A percentile compares a stretch with the other conserved stretches of the same genome.
Evolutionary conservation across 441 rosid species (phyloP).

Genomic region (Lepidium campestre): DNA sequence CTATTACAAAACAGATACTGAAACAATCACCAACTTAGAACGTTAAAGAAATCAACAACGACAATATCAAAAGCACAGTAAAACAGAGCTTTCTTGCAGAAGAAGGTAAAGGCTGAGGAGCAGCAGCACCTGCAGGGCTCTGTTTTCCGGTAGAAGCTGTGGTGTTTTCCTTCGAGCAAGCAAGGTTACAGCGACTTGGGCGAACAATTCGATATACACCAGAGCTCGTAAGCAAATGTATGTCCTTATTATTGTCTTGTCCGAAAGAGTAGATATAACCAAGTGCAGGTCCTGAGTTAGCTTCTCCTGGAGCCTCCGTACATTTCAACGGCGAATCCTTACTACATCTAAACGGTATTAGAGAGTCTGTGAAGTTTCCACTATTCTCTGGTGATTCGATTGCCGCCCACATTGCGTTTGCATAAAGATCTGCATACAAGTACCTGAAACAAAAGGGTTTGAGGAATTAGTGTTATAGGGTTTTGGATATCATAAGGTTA

Average conservation of each 20-base stretch:
- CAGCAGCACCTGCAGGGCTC: slow-evolving; percentile 21
- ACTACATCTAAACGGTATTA: slow-evolving; percentile 65
- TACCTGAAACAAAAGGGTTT: slow-evolving; percentile 31
- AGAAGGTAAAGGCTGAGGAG: slow-evolving; percentile 41
- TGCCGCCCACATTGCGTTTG: slow-evolving; percentile 45
- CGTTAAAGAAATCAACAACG: slow-evolving; percentile 12
- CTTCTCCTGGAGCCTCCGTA: slow-evolving; percentile 47
- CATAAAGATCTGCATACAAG: slow-evolving; percentile 46
- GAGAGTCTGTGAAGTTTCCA: slow-evolving; percentile 60
- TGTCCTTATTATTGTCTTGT: slow-evolving; percentile 71
- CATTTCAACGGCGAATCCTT: slow-evolving; percentile 68
- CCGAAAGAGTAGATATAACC: slow-evolving; percentile 84
- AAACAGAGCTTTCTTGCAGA: slow-evolving; percentile 29
- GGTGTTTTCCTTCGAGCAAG: slow-evolving; percentile 69
- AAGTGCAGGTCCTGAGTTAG: slow-evolving; percentile 47
- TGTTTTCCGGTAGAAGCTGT: slow-evolving; percentile 28
- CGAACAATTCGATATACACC: slow-evolving; percentile 87
- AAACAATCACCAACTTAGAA: slow-evolving; percentile 10
- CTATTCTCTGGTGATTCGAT: slow-evolving; percentile 49
- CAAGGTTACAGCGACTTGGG: slow-evolving; percentile 79
- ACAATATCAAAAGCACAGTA: slow-evolving; percentile 28
- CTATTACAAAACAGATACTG: slow-evolving; percentile 1
- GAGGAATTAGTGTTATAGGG: neutral
- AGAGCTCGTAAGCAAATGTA: slow-evolving; percentile 52
- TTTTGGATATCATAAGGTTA: neutral